Evolutionary conservation across 257 asterid genomes (phyloP).

Genomic region (Lycium barbarum): DNA sequence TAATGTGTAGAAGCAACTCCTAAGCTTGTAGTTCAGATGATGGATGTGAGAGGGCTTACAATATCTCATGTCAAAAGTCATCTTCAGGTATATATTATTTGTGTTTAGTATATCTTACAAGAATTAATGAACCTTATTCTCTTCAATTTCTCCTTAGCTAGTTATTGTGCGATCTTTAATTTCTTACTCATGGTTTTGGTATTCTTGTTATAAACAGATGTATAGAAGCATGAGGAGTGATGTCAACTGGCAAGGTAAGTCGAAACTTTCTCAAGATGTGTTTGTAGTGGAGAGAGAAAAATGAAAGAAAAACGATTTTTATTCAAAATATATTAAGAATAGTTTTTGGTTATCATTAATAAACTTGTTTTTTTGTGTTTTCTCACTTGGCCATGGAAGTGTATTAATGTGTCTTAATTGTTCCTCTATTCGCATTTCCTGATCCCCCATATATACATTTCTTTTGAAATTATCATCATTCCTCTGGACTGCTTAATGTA

Average conservation of each 20-base stretch:
- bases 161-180: background rate
- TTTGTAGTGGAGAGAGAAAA: background rate
- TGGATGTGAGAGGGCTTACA: constrained; percentile 52
- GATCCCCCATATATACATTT: too few relatives aligned
- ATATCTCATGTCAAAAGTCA: constrained; percentile 65
- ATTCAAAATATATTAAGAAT: too few relatives aligned
- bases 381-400: too few relatives aligned
- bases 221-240: constrained; percentile 45
- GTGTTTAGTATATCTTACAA: constrained; percentile 15
- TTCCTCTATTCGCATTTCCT: too few relatives aligned
- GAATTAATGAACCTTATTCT: background rate
- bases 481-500: too few relatives aligned
- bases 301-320: too few relatives aligned
- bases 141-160: background rate
- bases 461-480: too few relatives aligned
- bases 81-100: constrained; percentile 49
- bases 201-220: constrained; percentile 40
- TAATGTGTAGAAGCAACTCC: constrained; percentile 59
- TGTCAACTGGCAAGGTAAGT: background rate
- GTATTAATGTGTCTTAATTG: too few relatives aligned
- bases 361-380: too few relatives aligned
- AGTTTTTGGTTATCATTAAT: too few relatives aligned
- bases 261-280: too few relatives aligned
- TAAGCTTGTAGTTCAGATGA: constrained; percentile 55
- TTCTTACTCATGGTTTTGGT: background rate